Conservation (phyloP, 2,329 filamentous ascomycete species). For the Neofusicoccum sp. region DNA sequence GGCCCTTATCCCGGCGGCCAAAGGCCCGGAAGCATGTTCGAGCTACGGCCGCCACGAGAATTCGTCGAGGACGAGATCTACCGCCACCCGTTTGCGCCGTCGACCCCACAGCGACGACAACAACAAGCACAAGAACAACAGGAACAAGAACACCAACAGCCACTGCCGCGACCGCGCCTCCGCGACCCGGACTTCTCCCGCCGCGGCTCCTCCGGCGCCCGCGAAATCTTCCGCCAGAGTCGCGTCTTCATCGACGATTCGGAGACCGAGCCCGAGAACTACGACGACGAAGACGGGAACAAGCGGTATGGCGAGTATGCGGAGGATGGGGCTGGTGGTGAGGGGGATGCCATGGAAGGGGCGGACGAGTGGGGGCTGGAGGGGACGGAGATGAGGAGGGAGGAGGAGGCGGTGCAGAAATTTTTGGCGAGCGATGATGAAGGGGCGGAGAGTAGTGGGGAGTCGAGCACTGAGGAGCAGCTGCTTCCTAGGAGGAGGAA, state of each 20-base stretch:
- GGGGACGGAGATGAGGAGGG: constrained; percentile 3
- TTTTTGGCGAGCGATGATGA: constrained; percentile 16
- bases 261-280: constrained; percentile 5
- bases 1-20: constrained; percentile 27
- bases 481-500: neutral
- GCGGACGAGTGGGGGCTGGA: neutral
- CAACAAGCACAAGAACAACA: no score
- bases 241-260: constrained; percentile 51
- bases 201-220: constrained; percentile 18
- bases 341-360: neutral
- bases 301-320: neutral
- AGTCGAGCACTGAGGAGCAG: constrained; percentile 5
- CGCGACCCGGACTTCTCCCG: neutral
- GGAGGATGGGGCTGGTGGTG: neutral
- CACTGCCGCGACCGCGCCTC: constrained; percentile 29
- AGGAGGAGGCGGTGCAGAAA: constrained; percentile 3
- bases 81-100: constrained; percentile 13
- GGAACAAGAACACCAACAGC: no score
- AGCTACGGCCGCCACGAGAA: constrained; percentile 35
- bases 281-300: neutral
- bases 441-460: neutral
- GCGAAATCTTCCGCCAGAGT: constrained; percentile 50
- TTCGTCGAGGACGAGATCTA: constrained; percentile 26
- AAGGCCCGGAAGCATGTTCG: constrained; percentile 40
- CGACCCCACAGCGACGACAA: neutral